phyloP scores from a whole-genome alignment of 2,329 filamentous ascomycete genomes.

The Colletotrichum melonis region DNA sequence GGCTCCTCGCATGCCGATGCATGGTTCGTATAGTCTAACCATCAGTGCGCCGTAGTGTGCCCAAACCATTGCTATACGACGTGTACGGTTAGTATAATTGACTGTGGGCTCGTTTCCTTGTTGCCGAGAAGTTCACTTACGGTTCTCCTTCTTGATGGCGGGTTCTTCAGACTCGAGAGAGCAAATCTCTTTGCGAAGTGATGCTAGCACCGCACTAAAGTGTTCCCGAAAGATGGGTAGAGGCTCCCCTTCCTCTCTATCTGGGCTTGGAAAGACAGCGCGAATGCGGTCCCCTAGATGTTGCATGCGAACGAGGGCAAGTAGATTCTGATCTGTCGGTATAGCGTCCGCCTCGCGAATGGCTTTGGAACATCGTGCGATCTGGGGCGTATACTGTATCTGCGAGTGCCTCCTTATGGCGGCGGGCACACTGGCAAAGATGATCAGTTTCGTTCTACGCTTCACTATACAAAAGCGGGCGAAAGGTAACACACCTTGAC shows the following conservation, averaged over 20 bases:
- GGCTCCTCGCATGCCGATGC: constrained; percentile 43
- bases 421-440: constrained; percentile 36
- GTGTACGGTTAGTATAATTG: background rate
- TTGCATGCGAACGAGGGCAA: constrained; percentile 48
- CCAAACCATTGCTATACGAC: constrained; percentile 45
- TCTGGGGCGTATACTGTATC: constrained; percentile 47
- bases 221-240: constrained; percentile 40
- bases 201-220: constrained; percentile 47
- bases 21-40: constrained; percentile 52
- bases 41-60: constrained; percentile 47
- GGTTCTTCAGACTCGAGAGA: constrained; percentile 28
- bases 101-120: fast-evolving
- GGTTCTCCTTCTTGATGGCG: constrained; percentile 3
- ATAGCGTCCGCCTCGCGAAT: constrained; percentile 38
- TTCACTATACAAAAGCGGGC: background rate
- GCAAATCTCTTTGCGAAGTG: constrained; percentile 47
- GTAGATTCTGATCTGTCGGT: constrained; percentile 39
- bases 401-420: constrained; percentile 47
- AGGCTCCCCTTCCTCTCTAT: constrained; percentile 19
- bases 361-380: constrained; percentile 47
- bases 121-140: background rate
- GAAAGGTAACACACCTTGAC: constrained; percentile 42
- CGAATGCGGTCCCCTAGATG: constrained; percentile 45
- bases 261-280: constrained; percentile 40
- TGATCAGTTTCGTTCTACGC: background rate